Evolutionary conservation across 1,284 basidiomycete species (phyloP).

Genomic region (Cutaneotrichosporon arboriforme): DNA sequence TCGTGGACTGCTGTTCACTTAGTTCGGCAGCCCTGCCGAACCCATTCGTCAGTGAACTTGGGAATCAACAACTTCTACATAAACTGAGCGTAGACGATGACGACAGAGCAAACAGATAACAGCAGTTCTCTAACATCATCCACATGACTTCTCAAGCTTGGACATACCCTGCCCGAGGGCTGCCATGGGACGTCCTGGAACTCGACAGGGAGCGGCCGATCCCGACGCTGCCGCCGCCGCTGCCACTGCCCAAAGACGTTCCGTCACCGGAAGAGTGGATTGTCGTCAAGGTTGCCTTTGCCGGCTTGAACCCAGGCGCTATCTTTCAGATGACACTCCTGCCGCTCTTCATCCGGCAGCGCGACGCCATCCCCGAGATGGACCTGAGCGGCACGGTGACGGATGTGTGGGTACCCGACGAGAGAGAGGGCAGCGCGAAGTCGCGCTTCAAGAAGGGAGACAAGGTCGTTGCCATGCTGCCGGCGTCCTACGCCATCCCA

Average conservation of each 20-base stretch:
- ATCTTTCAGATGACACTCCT: constrained; percentile 11
- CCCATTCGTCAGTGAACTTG: too few relatives aligned
- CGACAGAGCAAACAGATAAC: neutral
- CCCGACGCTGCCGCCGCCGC: constrained; percentile 6
- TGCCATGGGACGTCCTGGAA: constrained; percentile 5
- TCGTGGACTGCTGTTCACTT: neutral
- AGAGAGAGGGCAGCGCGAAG: neutral
- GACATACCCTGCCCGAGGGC: constrained; percentile 7
- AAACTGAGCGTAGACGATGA: neutral
- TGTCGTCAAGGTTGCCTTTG: constrained; percentile 9
- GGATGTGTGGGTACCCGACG: constrained; percentile 7
- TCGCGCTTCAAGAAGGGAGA: constrained; percentile 9
- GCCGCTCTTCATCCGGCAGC: neutral
- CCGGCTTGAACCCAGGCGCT: constrained; percentile 8
- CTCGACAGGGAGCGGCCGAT: neutral
- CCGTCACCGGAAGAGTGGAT: constrained; percentile 7
- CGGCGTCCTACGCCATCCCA: neutral
- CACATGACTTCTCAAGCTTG: neutral
- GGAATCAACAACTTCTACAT: neutral
- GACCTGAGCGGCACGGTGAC: constrained; percentile 12
- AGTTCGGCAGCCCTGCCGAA: neutral
- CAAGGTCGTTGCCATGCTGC: constrained; percentile 8
- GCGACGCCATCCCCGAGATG: constrained; percentile 9
- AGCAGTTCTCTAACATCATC: neutral
- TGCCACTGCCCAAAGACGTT: constrained; percentile 5